A percentile compares a stretch with the other conserved stretches of the same genome.
phyloP scores from a whole-genome alignment of 2,329 filamentous ascomycete genomes.

The Chaetomium globosum region DNA sequence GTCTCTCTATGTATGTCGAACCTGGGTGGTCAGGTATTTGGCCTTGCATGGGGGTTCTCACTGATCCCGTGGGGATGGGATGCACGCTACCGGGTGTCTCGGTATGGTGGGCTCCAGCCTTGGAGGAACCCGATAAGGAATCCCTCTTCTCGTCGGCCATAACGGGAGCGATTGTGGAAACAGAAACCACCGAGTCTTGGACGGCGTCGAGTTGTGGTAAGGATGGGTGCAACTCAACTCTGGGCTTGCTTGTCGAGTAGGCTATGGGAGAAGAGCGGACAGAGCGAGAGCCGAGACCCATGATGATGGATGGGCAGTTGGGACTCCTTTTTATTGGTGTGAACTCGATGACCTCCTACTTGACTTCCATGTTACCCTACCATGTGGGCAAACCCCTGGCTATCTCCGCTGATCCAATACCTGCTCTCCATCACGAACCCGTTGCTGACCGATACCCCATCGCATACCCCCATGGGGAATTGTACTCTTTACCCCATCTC shows the following conservation, averaged over 20 bases:
- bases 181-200: slow-evolving; percentile 2
- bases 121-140: slow-evolving; percentile 25
- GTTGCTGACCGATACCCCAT: background rate
- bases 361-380: slow-evolving; percentile 1
- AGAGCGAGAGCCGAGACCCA: background rate
- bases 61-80: slow-evolving; percentile 49
- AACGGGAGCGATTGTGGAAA: background rate
- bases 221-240: slow-evolving; percentile 7
- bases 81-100: slow-evolving; percentile 29
- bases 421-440: slow-evolving; percentile 5
- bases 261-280: background rate
- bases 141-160: slow-evolving; percentile 32
- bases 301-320: slow-evolving; percentile 4
- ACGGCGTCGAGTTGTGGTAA: slow-evolving; percentile 4
- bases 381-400: slow-evolving; percentile 24
- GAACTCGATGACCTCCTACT: background rate
- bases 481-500: background rate
- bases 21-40: background rate
- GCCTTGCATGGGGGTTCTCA: slow-evolving; percentile 35
- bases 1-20: background rate
- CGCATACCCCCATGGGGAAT: slow-evolving; percentile 28
- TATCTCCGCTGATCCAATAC: background rate
- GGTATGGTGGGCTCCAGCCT: slow-evolving; percentile 18
- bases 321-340: slow-evolving; percentile 8
- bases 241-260: background rate